phyloP scores from a whole-genome alignment of 176 grass and related monocot species.

The Oryza nivara region DNA sequence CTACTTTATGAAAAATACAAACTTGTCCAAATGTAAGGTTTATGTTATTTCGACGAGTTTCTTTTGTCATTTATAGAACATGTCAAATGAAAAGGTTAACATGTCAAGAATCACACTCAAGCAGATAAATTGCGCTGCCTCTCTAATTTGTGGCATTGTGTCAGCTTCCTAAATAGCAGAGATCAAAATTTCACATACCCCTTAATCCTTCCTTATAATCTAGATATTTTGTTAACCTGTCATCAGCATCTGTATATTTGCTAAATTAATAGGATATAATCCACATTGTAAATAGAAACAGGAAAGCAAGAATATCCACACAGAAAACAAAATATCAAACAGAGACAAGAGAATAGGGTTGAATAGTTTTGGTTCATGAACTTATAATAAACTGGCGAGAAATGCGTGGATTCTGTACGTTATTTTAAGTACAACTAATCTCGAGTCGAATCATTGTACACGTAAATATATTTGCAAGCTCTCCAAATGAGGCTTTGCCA shows the following conservation, averaged over 20 bases:
- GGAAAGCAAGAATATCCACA: not conserved
- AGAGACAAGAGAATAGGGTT: not conserved
- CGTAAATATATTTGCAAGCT: not conserved
- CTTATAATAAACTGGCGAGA: not conserved
- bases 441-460: constrained; percentile 1
- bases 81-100: too few relatives aligned
- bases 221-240: not conserved
- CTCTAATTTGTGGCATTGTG: not conserved
- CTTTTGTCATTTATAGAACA: too few relatives aligned
- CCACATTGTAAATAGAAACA: not conserved
- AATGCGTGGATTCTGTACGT: not conserved
- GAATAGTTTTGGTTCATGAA: not conserved
- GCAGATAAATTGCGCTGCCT: too few relatives aligned
- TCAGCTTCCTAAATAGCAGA: not conserved
- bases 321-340: not conserved
- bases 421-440: not conserved
- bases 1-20: too few relatives aligned
- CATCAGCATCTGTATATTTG: not conserved
- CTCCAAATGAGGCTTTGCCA: not conserved
- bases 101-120: too few relatives aligned
- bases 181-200: not conserved
- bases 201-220: not conserved
- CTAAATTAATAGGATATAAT: not conserved
- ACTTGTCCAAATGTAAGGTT: too few relatives aligned
- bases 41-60: too few relatives aligned